Base-by-base conservation (phyloP, 495 filamentous ascomycete genomes). In the Tuber aestivum region DNA sequence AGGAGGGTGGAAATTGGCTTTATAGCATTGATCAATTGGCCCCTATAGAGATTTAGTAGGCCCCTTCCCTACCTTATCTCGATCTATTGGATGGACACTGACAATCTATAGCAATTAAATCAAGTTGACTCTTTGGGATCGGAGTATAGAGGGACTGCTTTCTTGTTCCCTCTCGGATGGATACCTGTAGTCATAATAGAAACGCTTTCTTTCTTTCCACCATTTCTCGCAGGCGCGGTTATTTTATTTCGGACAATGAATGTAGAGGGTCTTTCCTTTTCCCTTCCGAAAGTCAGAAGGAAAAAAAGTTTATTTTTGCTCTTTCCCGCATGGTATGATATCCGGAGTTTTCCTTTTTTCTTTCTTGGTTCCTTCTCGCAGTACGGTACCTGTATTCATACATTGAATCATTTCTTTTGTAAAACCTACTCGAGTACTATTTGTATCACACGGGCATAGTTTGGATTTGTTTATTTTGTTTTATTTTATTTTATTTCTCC, bases 21-120 rank as follows among this genome's bases (percentile, higher is more conserved):
- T 98, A 97, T 84, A 93, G 93, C 84, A 91, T 97, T 70, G 95
- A 99, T 84, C 92, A 95, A 82, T 89, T 99, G 83, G 96, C 95
- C 78, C 95, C 95, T 71, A 86, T 98, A 85, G 93, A 97, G 85
- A 99, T 99, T 76, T 99, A 98, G 95, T 97, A 89, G 89, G 94
- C 87, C 50, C 89, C 84, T 41, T 21, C 41, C 23, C 10, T 23
- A 9, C 38, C 16, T 23, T 69, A 20, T 35, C 48, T 56, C 32
- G 41, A 9, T 35, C 35, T 27, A 37, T 8, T 44, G 23, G 7
- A 8, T 32, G 35, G 12, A 18, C 41, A 75, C 80, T 81, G 72
- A 81, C 38, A 61, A 21, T 16, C 42, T 70, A 35, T 48, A 81
- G 79, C 48, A n/a, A 81, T 81, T 81, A 71, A 80, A 71, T 40